Evolutionary conservation across 345 rosid genomes (phyloP).

Genomic region (Erysimum cheiranthoides): DNA sequence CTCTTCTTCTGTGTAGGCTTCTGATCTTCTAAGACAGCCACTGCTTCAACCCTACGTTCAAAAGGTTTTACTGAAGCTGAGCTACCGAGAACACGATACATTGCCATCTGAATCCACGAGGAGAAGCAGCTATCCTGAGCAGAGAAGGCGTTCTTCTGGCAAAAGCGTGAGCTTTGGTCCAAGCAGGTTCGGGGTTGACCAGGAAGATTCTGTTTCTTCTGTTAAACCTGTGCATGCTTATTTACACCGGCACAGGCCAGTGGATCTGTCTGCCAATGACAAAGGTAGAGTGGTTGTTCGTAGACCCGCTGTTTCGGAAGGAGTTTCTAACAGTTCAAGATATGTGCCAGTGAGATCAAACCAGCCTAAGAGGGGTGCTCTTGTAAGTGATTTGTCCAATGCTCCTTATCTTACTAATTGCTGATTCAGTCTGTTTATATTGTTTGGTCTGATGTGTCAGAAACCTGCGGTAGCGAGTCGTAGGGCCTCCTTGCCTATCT

Average conservation of each 20-base stretch:
- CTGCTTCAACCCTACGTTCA: slow-evolving; percentile 81
- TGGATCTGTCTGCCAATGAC: slow-evolving; percentile 60
- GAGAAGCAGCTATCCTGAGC: slow-evolving; percentile 66
- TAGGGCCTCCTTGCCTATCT: slow-evolving; percentile 79
- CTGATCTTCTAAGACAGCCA: slow-evolving; percentile 77
- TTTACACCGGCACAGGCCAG: slow-evolving; percentile 48
- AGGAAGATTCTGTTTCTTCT: slow-evolving; percentile 75
- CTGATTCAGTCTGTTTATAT: slow-evolving; percentile 35
- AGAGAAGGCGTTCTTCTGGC: slow-evolving; percentile 56
- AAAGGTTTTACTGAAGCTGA: slow-evolving; percentile 74
- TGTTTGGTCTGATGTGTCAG: slow-evolving; percentile 29
- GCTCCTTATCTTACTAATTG: slow-evolving; percentile 1
- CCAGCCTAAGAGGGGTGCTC: slow-evolving; percentile 56
- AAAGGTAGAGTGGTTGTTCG: slow-evolving; percentile 65
- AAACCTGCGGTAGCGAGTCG: slow-evolving; percentile 56
- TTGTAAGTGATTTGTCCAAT: slow-evolving; percentile 48
- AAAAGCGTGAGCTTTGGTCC: slow-evolving; percentile 79
- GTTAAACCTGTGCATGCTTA: slow-evolving; percentile 50
- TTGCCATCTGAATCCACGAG: slow-evolving; percentile 60
- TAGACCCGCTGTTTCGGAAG: slow-evolving; percentile 41
- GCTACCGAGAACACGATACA: slow-evolving; percentile 67
- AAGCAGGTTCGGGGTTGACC: slow-evolving; percentile 73
- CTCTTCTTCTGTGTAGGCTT: slow-evolving; percentile 66
- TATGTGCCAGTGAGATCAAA: slow-evolving; percentile 49
- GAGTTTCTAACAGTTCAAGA: slow-evolving; percentile 52